Percentiles rank a stretch among this genome's conserved stretches.
These are phyloP conservation scores for Hymenochaete sp. DNA, from an alignment of 1,284 basidiomycete species.

Conservation along the genomic window DNA sequence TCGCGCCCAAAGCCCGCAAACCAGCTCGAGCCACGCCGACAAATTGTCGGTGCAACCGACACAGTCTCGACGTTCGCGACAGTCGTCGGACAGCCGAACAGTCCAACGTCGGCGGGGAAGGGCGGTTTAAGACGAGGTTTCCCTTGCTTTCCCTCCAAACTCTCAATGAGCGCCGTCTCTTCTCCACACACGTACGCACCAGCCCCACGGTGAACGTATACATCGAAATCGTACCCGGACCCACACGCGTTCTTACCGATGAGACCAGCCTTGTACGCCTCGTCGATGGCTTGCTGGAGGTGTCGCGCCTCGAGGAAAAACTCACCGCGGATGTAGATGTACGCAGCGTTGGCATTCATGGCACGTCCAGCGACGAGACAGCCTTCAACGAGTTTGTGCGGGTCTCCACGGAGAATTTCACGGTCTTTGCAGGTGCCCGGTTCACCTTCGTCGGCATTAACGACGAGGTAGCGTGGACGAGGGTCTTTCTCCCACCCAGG, in stretches of 20 bases:
- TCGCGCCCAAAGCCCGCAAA: constrained; percentile 90
- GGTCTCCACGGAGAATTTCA: constrained; percentile 96
- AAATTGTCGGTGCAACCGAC: constrained; percentile 94
- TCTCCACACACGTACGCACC: constrained; percentile 99
- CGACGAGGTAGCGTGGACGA: constrained; percentile 90
- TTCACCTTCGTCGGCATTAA: constrained; percentile 98
- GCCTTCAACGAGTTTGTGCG: constrained; percentile 96
- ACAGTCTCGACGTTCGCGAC: constrained; percentile 99
- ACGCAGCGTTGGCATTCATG: constrained; percentile 97
- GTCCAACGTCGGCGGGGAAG: constrained; percentile 95
- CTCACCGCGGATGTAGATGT: constrained; percentile 99
- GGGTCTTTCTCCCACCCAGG: constrained; percentile 95
- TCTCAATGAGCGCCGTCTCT: constrained; percentile 97
- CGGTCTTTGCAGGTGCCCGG: constrained; percentile 99
- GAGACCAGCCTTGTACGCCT: constrained; percentile 89
- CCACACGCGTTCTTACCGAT: constrained; percentile 91
- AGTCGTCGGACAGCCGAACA: constrained; percentile 95
- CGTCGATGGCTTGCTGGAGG: constrained; percentile 90
- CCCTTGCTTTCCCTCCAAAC: constrained; percentile 94
- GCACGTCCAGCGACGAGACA: constrained; percentile 95
- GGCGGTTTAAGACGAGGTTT: constrained; percentile 99
- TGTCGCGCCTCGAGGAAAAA: constrained; percentile 94
- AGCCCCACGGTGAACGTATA: constrained; percentile 94
- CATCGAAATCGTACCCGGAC: constrained; percentile 90
- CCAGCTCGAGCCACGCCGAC: constrained; percentile 86